These are phyloP conservation scores for Trypanosoma conorhini DNA, from an alignment of 208 protist species.

Conservation along the genomic window DNA sequence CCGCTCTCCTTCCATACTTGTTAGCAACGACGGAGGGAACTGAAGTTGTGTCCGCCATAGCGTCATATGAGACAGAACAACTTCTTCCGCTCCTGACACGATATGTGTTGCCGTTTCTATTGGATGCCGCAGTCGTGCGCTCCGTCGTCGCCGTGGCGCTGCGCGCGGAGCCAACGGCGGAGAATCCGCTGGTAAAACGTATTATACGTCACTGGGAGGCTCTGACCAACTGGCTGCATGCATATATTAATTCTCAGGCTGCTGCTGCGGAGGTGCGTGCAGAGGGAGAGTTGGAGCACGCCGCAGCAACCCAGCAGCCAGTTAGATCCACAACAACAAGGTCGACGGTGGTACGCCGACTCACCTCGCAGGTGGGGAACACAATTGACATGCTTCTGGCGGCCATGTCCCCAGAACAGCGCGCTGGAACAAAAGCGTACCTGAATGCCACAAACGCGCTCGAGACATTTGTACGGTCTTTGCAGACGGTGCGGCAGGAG, in stretches of 20 bases:
- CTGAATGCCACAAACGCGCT: constrained; percentile 26
- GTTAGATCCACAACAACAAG: constrained; percentile 14
- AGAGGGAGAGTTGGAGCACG: constrained; percentile 10
- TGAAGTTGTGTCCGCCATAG: constrained; percentile 37
- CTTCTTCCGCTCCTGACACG: constrained; percentile 48
- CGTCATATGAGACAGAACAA: constrained; percentile 29
- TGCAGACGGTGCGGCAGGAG: not conserved
- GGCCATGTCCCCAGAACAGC: constrained; percentile 49
- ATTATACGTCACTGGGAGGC: constrained; percentile 54
- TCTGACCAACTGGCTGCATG: constrained; percentile 51
- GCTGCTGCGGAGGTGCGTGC: constrained; percentile 1
- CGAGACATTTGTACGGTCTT: constrained; percentile 1
- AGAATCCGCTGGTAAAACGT: constrained; percentile 41
- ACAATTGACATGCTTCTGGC: constrained; percentile 54
- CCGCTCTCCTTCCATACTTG: constrained; percentile 71
- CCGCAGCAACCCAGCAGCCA: not conserved
- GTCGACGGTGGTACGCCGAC: constrained; percentile 30
- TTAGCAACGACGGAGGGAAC: constrained; percentile 38
- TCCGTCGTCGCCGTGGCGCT: constrained; percentile 35
- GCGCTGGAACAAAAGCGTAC: constrained; percentile 19
- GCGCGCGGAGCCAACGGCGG: constrained; percentile 29
- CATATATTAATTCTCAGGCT: constrained; percentile 31
- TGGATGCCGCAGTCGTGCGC: constrained; percentile 45
- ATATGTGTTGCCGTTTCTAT: constrained; percentile 59
- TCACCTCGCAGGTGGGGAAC: constrained; percentile 68